Conservation (phyloP, 129 eudicot species). For the Lactuca sativa region DNA sequence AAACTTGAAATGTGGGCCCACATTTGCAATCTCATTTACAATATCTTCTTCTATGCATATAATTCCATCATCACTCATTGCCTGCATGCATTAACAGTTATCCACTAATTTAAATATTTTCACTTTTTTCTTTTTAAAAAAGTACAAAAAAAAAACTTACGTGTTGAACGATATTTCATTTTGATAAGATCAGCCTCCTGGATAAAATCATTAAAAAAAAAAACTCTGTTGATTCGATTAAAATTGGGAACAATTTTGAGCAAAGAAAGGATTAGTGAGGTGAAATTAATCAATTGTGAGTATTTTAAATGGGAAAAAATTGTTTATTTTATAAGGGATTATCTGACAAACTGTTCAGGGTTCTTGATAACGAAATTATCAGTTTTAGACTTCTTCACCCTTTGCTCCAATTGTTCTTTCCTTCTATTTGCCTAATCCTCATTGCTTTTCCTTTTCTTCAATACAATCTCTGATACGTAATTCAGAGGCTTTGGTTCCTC, state of each 20-base stretch:
- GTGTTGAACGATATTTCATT: too few species aligned
- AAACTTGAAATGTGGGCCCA: slow-evolving; percentile 71
- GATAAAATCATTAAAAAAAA: background rate
- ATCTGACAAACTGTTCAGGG: slow-evolving; percentile 72
- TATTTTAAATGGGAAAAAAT: background rate
- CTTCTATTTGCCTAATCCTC: slow-evolving; percentile 90
- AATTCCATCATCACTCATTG: slow-evolving; percentile 54
- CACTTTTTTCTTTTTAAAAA: too few species aligned
- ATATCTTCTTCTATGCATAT: slow-evolving; percentile 85
- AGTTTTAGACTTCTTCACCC: slow-evolving; percentile 49
- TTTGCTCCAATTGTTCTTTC: slow-evolving; percentile 66
- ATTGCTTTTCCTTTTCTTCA: slow-evolving; percentile 86
- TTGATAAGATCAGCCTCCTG: slow-evolving; percentile 77
- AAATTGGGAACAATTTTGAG: too few species aligned
- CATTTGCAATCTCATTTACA: slow-evolving; percentile 58
- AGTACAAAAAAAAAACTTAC: too few species aligned
- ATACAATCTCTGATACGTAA: slow-evolving; percentile 63
- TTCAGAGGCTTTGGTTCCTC: slow-evolving; percentile 49
- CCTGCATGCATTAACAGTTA: too few species aligned
- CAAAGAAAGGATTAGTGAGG: too few species aligned
- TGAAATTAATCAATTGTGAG: too few species aligned
- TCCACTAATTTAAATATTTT: too few species aligned
- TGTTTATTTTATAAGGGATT: slow-evolving; percentile 57
- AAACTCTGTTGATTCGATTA: too few species aligned
- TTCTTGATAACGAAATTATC: slow-evolving; percentile 63